Evolutionary conservation across 73 alveolate genomes (phyloP).

Genomic region (Tetrahymena malaccensis): DNA sequence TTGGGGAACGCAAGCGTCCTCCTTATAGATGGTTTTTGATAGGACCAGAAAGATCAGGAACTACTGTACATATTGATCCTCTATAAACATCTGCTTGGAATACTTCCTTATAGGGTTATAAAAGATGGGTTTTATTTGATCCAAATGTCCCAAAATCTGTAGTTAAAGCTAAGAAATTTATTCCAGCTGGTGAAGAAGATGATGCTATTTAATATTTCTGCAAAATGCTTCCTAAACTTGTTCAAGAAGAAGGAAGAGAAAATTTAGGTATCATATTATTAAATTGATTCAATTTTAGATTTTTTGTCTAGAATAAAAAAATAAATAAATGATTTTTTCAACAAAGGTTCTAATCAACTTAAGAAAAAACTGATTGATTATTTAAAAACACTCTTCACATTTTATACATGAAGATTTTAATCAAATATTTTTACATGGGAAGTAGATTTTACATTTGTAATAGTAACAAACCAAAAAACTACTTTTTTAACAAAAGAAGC

Average conservation of each 20-base stretch:
- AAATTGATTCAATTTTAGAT: background rate
- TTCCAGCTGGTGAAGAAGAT: conserved; percentile 55
- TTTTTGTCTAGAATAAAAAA: conserved; percentile 30
- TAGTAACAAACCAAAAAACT: background rate
- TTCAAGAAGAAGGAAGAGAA: conserved; percentile 22
- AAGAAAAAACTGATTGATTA: background rate
- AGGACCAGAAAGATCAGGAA: conserved; percentile 83
- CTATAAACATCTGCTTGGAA: conserved; percentile 79
- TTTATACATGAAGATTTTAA: no score
- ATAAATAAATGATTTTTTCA: conserved; percentile 48
- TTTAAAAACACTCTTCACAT: no score
- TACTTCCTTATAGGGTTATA: conserved; percentile 63
- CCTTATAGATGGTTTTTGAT: conserved; percentile 82
- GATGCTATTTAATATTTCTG: conserved; percentile 74
- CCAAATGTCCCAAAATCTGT: conserved; percentile 47
- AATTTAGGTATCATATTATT: background rate
- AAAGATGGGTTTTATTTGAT: conserved; percentile 68
- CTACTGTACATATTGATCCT: conserved; percentile 75
- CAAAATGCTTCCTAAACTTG: conserved; percentile 51
- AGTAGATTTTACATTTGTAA: background rate
- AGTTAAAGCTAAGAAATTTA: conserved; percentile 38
- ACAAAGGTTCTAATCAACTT: conserved; percentile 40
- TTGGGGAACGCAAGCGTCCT: conserved; percentile 65
- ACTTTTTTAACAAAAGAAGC: background rate
- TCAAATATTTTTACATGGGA: background rate